Percentiles rank a stretch among this genome's conserved stretches.
Conservation (phyloP, 2,329 filamentous ascomycete species). For the Emergomyces pasteurianus region DNA sequence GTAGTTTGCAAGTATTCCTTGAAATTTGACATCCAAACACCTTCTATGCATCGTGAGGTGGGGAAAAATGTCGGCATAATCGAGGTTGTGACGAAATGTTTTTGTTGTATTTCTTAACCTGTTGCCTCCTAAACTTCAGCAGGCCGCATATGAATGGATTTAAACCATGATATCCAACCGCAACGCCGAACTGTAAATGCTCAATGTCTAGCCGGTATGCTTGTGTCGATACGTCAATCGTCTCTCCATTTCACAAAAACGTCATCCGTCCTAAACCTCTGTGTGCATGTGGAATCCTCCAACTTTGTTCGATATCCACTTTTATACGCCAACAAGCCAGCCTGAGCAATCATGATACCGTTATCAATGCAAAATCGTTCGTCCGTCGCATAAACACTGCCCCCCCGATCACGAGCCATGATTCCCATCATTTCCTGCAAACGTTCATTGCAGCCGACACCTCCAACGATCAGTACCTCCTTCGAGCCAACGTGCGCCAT, state of each 20-base stretch:
- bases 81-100: background rate
- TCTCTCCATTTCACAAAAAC: constrained; percentile 71
- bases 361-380: constrained; percentile 99
- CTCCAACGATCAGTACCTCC: constrained; percentile 93
- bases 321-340: constrained; percentile 72
- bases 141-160: background rate
- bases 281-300: constrained; percentile 73
- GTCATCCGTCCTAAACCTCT: constrained; percentile 72
- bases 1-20: background rate
- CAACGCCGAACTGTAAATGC: background rate
- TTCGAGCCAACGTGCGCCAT: constrained; percentile 93
- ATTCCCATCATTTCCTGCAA: constrained; percentile 97
- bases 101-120: background rate
- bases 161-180: background rate
- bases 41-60: background rate
- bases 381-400: constrained; percentile 87
- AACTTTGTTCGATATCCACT: constrained; percentile 67
- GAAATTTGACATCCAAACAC: background rate
- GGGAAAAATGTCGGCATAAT: background rate
- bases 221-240: background rate
- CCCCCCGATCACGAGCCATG: constrained; percentile 81
- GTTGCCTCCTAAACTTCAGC: background rate
- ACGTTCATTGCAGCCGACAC: constrained; percentile 88
- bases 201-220: background rate
- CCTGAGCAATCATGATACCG: constrained; percentile 98